Evolutionary conservation across 2,329 filamentous ascomycete genomes (phyloP), one percentile per base, ranked within the genome.

Genomic region (Cercospora sojina): DNA sequence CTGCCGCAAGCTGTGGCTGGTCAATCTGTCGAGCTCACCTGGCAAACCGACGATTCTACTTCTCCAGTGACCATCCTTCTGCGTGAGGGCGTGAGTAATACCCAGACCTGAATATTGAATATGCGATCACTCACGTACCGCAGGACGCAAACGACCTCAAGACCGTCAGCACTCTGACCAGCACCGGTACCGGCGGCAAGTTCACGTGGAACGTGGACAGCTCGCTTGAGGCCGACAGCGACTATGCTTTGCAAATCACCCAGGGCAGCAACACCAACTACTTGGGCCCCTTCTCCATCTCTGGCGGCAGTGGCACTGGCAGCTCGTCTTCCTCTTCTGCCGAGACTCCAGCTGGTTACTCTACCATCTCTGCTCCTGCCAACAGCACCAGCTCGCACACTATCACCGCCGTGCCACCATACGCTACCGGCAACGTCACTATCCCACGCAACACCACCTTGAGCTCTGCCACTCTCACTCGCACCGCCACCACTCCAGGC

Each of bases 181-280:
- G 66, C 66, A 38, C 64, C 18, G 71, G 67, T 12, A 71, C 62
- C 29, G 65, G 66, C 58, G 72, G 71, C 60, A 64, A 71, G 56
- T 75, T 79, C 79, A 79, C 77, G 64, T 88, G 85, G 84, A 85
- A 80, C 16, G 83, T 84, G 5, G 74, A 77, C 43, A 74, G 72
- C 25, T 75, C 72, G 43, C 78, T 87, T 29, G 71, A 76, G 53
- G 76, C 80, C 68, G 82, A 77, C 64, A 59, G 51, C 29, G 79
- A 86, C 78, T 89, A 88, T 73, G 86, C 87, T 63, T 82, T 89
- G 65, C 77, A 87, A 75, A 87, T 89, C 77, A 75, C 72, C 13
- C 86, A 88, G 74, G 83, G 80, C 66, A 77, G 77, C 56, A 69
- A 79, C 58, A 73, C 79, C 75, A 89, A 89, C 79, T 88, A 87